Evolutionary conservation across 805 yeast species (phyloP), one percentile per base, ranked within the genome.

Genomic region (Allodekkera sacchari): DNA sequence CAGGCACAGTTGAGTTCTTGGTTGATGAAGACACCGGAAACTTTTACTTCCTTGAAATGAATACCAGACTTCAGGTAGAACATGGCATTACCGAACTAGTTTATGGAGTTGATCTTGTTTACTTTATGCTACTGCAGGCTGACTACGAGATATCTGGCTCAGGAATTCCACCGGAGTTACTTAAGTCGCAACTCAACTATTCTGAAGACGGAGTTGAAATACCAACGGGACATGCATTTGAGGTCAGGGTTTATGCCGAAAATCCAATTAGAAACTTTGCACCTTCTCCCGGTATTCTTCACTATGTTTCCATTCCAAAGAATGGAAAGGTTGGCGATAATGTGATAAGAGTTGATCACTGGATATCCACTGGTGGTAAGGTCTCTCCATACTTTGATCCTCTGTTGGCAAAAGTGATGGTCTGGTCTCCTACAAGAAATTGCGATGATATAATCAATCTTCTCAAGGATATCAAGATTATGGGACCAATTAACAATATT

Each of bases 321-420:
- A 13, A 26, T 11, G 22, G 26, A 6, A 2, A 14, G 14, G 4
- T 11, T 6, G 23, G 25, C 13, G 20, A 28, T 12, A 36, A 22
- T 26, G 36, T 24, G 10, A 35, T 48, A 10, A 43, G 54, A 42
- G 22, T 48, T 28, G 54, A 49, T 33, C 52, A 47, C 26, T 49
- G 54, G 54, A 36, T 49, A 20, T 37, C 44, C 7, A 45, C 52
- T 9, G 55, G 55, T 25, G 35, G 42, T 16, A 45, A 45, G 15
- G 34, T 50, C 12, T 47, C 55, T 8, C 57, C 57, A 10, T 52
- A 52, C 28, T 52, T 50, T 43, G 57, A 52, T 36, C 57, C 57
- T 3, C 39, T 52, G 16, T 32, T 52, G 18, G 57, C 53, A 7
- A 52, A 52, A 29, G 40, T 50, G 13, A 47, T 52, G 47, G 51